These are phyloP conservation scores for Phytophthora cajani DNA, from an alignment of 352 stramenopile species.

Conservation along the genomic window DNA sequence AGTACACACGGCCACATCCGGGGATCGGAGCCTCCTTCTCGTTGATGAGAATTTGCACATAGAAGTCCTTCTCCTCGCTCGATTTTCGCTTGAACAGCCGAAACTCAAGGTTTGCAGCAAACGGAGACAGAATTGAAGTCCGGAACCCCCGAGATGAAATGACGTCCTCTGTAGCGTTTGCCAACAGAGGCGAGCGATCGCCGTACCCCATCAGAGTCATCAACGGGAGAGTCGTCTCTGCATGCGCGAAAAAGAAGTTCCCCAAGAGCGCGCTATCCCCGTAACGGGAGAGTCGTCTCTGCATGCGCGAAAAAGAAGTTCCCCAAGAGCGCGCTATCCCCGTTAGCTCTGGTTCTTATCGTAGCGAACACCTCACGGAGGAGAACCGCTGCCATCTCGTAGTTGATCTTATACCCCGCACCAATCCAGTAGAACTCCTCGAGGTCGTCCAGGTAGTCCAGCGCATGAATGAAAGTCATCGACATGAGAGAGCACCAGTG, in stretches of 20 bases:
- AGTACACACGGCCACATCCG: slow-evolving; percentile 33
- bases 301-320: slow-evolving; percentile 65
- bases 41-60: slow-evolving; percentile 58
- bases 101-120: slow-evolving; percentile 60
- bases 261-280: slow-evolving; percentile 24
- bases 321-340: slow-evolving; percentile 20
- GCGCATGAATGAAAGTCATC: slow-evolving; percentile 23
- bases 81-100: slow-evolving; percentile 42
- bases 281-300: slow-evolving; percentile 58
- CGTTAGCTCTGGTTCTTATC: slow-evolving; percentile 27
- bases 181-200: slow-evolving; percentile 34
- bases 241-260: slow-evolving; percentile 62
- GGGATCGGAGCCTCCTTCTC: slow-evolving; percentile 39
- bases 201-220: slow-evolving; percentile 58
- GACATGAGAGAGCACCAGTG: slow-evolving; percentile 59
- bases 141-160: slow-evolving; percentile 46
- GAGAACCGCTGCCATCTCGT: slow-evolving; percentile 54
- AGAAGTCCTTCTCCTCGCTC: slow-evolving; percentile 13
- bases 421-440: slow-evolving; percentile 58
- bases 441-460: slow-evolving; percentile 60
- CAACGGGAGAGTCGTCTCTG: slow-evolving; percentile 61
- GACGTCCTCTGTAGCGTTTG: slow-evolving; percentile 31
- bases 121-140: slow-evolving; percentile 50
- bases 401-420: slow-evolving; percentile 55
- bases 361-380: slow-evolving; percentile 41